These are phyloP conservation scores for Hordeum marinum DNA, from an alignment of 176 grass and related monocot genomes.

Conservation along the genomic window DNA sequence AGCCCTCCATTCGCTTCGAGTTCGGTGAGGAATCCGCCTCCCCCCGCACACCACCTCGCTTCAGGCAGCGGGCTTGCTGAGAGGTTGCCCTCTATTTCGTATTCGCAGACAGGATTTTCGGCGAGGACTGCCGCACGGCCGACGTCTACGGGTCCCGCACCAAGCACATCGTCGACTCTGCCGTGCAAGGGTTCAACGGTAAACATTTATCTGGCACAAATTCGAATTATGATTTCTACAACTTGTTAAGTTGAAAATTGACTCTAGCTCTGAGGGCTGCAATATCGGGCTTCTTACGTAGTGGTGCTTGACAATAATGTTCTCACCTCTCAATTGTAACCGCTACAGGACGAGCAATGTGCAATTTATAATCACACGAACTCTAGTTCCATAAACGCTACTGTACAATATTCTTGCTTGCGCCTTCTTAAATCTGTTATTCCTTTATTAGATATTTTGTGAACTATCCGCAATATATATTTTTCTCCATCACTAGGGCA, in stretches of 20 bases:
- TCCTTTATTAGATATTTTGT: neutral
- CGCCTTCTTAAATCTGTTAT: neutral
- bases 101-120: conserved; percentile 63
- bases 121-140: conserved; percentile 58
- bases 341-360: neutral
- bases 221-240: neutral
- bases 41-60: neutral
- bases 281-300: neutral
- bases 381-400: neutral
- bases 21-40: conserved; percentile 41
- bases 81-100: neutral
- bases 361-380: neutral
- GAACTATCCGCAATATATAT: neutral
- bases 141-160: conserved; percentile 64
- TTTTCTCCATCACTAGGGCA: neutral
- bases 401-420: neutral
- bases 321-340: neutral
- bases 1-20: conserved; percentile 66
- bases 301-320: neutral
- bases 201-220: neutral
- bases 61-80: neutral
- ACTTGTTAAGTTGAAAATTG: neutral
- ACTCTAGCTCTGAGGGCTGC: neutral
- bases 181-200: conserved; percentile 85
- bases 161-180: conserved; percentile 73